Evolutionary conservation across 1,284 basidiomycete species (phyloP).

Genomic region (Gymnopus androsaceus): DNA sequence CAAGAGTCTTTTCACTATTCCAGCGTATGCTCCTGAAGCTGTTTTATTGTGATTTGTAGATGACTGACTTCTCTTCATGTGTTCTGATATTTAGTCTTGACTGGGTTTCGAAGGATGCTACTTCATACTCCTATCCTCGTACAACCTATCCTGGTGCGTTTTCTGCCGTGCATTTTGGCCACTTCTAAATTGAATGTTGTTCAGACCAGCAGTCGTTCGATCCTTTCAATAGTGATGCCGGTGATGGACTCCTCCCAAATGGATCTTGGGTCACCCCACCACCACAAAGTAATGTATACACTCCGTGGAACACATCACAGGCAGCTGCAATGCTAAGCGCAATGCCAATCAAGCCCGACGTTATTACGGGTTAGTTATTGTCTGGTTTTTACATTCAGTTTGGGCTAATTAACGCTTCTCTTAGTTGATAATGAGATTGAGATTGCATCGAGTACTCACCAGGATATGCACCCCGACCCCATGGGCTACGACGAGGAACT

Average conservation of each 20-base stretch:
- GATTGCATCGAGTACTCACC: conserved; percentile 51
- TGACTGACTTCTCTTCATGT: not conserved
- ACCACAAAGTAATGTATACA: conserved; percentile 38
- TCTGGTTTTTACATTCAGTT: not conserved
- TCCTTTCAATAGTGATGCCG: conserved; percentile 48
- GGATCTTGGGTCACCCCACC: conserved; percentile 42
- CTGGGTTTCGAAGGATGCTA: conserved; percentile 53
- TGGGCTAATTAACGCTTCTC: conserved; percentile 43
- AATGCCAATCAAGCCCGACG: conserved; percentile 43
- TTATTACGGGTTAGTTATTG: not conserved
- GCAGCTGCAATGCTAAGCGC: conserved; percentile 26
- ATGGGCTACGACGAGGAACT: conserved; percentile 50
- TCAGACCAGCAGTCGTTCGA: conserved; percentile 45
- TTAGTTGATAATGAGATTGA: conserved; percentile 56
- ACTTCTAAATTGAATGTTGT: not conserved
- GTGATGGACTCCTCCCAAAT: conserved; percentile 45
- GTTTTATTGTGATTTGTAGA: not conserved
- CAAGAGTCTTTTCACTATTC: conserved; percentile 44
- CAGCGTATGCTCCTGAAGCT: conserved; percentile 42
- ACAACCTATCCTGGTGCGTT: conserved; percentile 40
- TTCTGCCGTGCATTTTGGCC: not conserved
- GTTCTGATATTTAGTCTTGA: conserved; percentile 38
- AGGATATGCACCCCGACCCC: conserved; percentile 52
- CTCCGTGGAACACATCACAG: conserved; percentile 45
- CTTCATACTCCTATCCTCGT: conserved; percentile 50